Evolutionary conservation across 75 land plant genomes (phyloP), one percentile per base, ranked within the genome.

Genomic region (Pseudotsuga menziesii): DNA sequence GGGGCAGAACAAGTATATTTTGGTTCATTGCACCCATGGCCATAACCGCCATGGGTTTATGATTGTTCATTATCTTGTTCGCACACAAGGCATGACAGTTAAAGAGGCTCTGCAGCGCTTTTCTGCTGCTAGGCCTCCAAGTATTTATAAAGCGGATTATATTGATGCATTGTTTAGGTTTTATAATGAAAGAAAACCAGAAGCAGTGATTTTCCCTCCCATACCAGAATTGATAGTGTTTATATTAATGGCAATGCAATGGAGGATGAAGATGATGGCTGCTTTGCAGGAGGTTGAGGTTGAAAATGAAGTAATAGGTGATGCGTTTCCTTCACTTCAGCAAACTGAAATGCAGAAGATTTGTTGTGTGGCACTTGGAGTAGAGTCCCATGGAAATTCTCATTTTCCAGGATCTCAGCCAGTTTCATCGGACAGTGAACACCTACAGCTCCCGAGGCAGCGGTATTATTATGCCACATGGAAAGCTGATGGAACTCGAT

Each of bases 1-100:
- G 73, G 79, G 70, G 9, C 56, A 79, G 41, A 88, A 86, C 84
- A 93, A 86, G 78, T 84, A 84, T 84, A 78, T 97, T 66, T 82
- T 97, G 82, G 99, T 97, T 6, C 99, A 97, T 29, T 97, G 99
- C 61, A 97, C 99, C 2, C 99, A 97, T 83, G 99, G 99, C 35
- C 91, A 89, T 69, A 97, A 97, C 76, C 93, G 99, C 19, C 94
- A 98, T 13, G 99, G 99, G 3, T 97, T 77, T 61, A 97, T 97
- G 99, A 94, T 97, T 66, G 85, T 94, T 16, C 85, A 97, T 75
- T 97, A 77, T 82, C 85, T 97, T 35, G 82, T 95, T 87, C 93
- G 99, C 8, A 72, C 86, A 48, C 83, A 72, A 39, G 67, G 79
- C 73, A 80, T 81, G 23, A 81, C 83, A 74, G 98, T 97, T 61